Evolutionary conservation across 2,329 filamentous ascomycete genomes (phyloP).

Genomic region (Ascochyta clinopodiicola): DNA sequence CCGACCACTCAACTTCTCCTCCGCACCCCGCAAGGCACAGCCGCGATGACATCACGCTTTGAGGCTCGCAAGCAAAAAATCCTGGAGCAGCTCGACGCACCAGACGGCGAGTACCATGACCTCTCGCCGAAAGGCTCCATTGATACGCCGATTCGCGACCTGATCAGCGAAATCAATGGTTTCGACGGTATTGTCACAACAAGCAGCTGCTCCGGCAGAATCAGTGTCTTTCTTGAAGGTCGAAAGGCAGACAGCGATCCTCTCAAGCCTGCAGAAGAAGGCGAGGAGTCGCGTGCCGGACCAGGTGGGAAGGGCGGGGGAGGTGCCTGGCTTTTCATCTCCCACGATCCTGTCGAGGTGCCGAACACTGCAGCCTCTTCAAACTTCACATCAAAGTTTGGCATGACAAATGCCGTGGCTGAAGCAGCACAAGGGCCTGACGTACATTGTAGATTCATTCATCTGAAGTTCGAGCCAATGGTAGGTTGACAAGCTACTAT

Average conservation of each 20-base stretch:
- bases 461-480: conserved; percentile 96
- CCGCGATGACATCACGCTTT: conserved; percentile 45
- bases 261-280: conserved; percentile 9
- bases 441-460: conserved; percentile 61
- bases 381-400: conserved; percentile 45
- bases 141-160: conserved; percentile 75
- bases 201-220: conserved; percentile 87
- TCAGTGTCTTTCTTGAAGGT: conserved; percentile 89
- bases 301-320: conserved; percentile 84
- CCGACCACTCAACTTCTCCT: not conserved
- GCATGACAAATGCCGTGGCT: conserved; percentile 38
- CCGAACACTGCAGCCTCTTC: conserved; percentile 12
- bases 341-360: conserved; percentile 72
- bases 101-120: conserved; percentile 77
- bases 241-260: conserved; percentile 52
- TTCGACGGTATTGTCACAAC: conserved; percentile 83
- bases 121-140: conserved; percentile 88
- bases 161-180: conserved; percentile 80
- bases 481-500: conserved; percentile 58
- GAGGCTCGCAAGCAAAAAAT: conserved; percentile 72
- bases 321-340: conserved; percentile 83
- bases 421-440: conserved; percentile 7
- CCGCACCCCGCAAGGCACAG: not conserved
- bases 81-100: conserved; percentile 70
- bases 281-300: conserved; percentile 57